phyloP scores from a whole-genome alignment of 2,329 filamentous ascomycete genomes.

The Cladosporium sp. region DNA sequence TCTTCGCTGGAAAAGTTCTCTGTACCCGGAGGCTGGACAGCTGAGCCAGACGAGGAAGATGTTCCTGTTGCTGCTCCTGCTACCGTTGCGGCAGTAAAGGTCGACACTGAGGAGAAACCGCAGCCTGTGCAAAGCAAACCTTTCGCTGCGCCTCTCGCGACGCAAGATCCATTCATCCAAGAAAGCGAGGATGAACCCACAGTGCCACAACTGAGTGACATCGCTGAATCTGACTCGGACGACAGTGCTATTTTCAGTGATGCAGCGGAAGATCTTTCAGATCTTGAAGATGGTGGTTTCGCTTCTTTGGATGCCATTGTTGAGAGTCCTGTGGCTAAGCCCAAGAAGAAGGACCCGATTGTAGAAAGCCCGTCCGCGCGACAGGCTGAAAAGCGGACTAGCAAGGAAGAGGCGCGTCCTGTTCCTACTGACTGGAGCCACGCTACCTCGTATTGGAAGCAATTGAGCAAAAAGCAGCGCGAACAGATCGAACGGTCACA shows the following conservation, averaged over 20 bases:
- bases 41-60: constrained; percentile 14
- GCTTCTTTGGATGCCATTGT: constrained; percentile 69
- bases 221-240: constrained; percentile 34
- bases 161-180: neutral
- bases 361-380: constrained; percentile 24
- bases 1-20: constrained; percentile 21
- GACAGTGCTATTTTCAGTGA: constrained; percentile 65
- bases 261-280: constrained; percentile 67
- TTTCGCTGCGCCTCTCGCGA: neutral
- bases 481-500: constrained; percentile 56
- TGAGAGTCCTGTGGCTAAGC: constrained; percentile 47
- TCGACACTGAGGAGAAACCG: neutral
- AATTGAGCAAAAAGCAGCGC: constrained; percentile 58
- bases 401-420: constrained; percentile 1
- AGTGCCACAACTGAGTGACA: constrained; percentile 12
- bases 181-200: neutral
- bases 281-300: constrained; percentile 62
- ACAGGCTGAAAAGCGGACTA: constrained; percentile 4
- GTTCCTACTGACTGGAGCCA: constrained; percentile 56
- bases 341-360: constrained; percentile 10
- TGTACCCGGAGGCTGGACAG: constrained; percentile 25
- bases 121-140: neutral
- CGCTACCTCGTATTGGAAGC: constrained; percentile 66
- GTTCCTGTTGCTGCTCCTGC: constrained; percentile 10
- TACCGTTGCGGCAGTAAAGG: constrained; percentile 8